phyloP scores from a whole-genome alignment of 148 eudicot genomes.

The Drosera capensis region DNA sequence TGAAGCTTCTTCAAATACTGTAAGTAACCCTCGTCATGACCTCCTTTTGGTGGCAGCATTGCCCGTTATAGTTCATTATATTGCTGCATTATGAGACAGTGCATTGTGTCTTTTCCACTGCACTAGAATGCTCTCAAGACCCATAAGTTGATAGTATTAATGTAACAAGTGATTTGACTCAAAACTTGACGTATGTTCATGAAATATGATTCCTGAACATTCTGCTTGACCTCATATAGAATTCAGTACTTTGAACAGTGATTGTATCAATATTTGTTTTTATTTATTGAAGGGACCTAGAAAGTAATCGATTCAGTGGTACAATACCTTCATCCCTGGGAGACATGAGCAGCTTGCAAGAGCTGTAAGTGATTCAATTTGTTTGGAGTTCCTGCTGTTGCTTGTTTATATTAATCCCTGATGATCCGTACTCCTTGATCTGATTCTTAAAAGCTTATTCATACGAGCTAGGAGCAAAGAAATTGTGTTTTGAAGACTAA shows the following conservation, averaged over 20 bases:
- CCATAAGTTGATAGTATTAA: neutral
- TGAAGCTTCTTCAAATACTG: conserved; percentile 46
- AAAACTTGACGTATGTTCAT: neutral
- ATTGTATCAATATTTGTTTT: conserved; percentile 3
- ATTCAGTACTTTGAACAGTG: neutral
- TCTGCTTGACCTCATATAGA: neutral
- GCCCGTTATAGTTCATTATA: too few relatives aligned
- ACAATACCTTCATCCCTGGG: conserved; percentile 71
- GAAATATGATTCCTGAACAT: neutral
- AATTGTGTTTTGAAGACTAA: too few relatives aligned
- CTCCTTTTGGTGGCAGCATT: too few relatives aligned
- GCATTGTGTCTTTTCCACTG: too few relatives aligned
- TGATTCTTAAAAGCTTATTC: too few relatives aligned
- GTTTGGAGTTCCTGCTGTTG: neutral
- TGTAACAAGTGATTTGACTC: too few relatives aligned
- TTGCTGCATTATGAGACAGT: too few relatives aligned
- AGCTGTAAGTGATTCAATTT: conserved; percentile 65
- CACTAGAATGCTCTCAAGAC: too few relatives aligned
- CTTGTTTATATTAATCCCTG: too few relatives aligned
- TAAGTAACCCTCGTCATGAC: conserved; percentile 23
- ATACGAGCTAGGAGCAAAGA: too few relatives aligned
- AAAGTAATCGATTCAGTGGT: conserved; percentile 54
- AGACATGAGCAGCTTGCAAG: conserved; percentile 37
- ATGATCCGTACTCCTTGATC: too few relatives aligned
- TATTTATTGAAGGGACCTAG: conserved; percentile 44